Evolutionary conservation across 2,329 filamentous ascomycete species (phyloP).

Genomic region (Emericellopsis atlantica): DNA sequence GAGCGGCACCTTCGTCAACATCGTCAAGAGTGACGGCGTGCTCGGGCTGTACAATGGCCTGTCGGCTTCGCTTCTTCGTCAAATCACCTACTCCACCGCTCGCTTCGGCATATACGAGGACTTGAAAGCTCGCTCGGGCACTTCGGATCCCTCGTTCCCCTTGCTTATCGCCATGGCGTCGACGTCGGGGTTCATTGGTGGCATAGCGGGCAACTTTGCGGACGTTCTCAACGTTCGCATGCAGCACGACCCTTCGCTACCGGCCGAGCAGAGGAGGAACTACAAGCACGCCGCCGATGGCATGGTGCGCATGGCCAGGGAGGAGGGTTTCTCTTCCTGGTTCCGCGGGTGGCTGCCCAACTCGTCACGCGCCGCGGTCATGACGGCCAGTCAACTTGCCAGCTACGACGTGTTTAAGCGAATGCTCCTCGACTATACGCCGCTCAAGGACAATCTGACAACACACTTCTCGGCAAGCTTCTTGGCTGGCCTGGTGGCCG

Average conservation of each 20-base stretch:
- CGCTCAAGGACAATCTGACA: constrained; percentile 55
- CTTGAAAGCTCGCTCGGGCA: constrained; percentile 52
- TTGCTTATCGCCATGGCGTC: constrained; percentile 75
- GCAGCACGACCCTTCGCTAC: constrained; percentile 82
- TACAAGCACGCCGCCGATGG: constrained; percentile 86
- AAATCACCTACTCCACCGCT: constrained; percentile 91
- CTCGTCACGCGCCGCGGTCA: constrained; percentile 66
- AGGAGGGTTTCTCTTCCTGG: constrained; percentile 64
- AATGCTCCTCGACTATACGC: constrained; percentile 51
- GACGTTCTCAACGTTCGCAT: constrained; percentile 97
- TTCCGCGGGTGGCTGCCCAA: constrained; percentile 85
- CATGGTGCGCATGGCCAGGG: constrained; percentile 70
- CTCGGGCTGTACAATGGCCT: constrained; percentile 80
- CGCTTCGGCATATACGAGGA: constrained; percentile 96
- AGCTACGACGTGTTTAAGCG: constrained; percentile 77
- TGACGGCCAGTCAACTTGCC: constrained; percentile 76
- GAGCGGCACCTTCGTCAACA: constrained; percentile 73
- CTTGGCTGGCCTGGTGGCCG: constrained; percentile 70
- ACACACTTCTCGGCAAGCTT: constrained; percentile 72
- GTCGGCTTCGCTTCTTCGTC: constrained; percentile 82
- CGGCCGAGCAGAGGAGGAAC: constrained; percentile 61
- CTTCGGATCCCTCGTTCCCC: constrained; percentile 50
- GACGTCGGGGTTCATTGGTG: constrained; percentile 75
- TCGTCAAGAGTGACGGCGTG: constrained; percentile 64
- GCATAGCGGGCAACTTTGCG: constrained; percentile 83